Evolutionary conservation across 805 yeast species (phyloP).

Genomic region (Candida insectalens): DNA sequence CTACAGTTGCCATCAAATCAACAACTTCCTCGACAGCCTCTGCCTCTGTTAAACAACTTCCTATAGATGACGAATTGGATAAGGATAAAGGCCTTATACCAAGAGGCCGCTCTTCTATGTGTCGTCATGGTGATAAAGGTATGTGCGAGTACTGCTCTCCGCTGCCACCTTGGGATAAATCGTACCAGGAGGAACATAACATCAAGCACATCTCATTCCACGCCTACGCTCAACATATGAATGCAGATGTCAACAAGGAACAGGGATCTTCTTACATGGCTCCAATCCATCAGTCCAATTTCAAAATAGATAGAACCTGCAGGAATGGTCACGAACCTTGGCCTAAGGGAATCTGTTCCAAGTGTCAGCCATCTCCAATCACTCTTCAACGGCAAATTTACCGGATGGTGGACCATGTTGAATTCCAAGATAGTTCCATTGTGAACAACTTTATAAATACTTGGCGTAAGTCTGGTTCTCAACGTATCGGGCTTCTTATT

Average conservation of each 20-base stretch:
- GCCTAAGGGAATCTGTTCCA: constrained; percentile 91
- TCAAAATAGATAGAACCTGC: constrained; percentile 54
- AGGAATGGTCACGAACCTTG: constrained; percentile 82
- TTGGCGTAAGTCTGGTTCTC: constrained; percentile 86
- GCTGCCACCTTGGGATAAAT: constrained; percentile 87
- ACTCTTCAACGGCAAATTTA: constrained; percentile 83
- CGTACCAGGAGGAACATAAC: constrained; percentile 60
- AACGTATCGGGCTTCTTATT: constrained; percentile 76
- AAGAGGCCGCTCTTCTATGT: constrained; percentile 51
- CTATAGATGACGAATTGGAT: constrained; percentile 60
- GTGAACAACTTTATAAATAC: constrained; percentile 79
- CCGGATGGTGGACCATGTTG: constrained; percentile 97
- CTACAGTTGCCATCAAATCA: constrained; percentile 5
- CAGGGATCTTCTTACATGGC: constrained; percentile 62
- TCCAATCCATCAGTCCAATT: constrained; percentile 68
- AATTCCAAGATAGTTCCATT: constrained; percentile 64
- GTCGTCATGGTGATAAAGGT: constrained; percentile 86
- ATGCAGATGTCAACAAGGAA: constrained; percentile 56
- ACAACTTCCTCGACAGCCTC: constrained; percentile 2
- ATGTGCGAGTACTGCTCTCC: constrained; percentile 98
- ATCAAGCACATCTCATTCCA: constrained; percentile 88
- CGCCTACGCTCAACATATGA: constrained; percentile 65
- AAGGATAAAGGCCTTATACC: constrained; percentile 62
- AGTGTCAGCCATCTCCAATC: constrained; percentile 94
- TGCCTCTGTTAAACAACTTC: constrained; percentile 51